Percentiles rank a stretch among this genome's conserved stretches.
These are phyloP conservation scores for Dictyostelium discoideum DNA, from an alignment of 78 protist genomes.

Conservation along the genomic window DNA sequence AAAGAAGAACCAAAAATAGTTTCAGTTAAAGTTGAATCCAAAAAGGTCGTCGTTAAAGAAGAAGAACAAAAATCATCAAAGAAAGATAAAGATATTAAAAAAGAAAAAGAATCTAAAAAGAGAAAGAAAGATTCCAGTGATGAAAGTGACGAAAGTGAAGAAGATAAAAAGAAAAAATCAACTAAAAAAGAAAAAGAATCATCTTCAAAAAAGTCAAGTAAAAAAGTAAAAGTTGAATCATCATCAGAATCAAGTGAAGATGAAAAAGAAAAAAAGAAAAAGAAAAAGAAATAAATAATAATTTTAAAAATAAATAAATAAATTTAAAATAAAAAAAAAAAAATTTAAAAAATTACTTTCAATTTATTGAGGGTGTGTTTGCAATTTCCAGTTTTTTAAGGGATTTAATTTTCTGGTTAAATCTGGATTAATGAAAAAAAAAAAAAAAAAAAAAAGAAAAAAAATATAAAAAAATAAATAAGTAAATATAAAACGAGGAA, in stretches of 20 bases:
- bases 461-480: too few species aligned
- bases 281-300: conserved; percentile 9
- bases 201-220: neutral
- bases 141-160: neutral
- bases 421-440: neutral
- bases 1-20: conserved; percentile 8
- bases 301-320: neutral
- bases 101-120: neutral
- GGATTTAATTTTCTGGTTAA: too few species aligned
- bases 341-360: neutral
- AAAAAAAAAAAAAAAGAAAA: too few species aligned
- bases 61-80: neutral
- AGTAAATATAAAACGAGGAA: too few species aligned
- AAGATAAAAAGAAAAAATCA: neutral
- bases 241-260: neutral
- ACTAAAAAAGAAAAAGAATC: conserved; percentile 1
- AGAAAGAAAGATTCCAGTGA: neutral
- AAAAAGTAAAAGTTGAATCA: too few species aligned
- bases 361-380: neutral
- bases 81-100: neutral
- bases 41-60: neutral
- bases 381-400: too few species aligned
- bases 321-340: neutral
- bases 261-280: neutral
- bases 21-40: neutral